Conservation (phyloP, 495 filamentous ascomycete genomes). For the Penicillium macrosclerotiorum region DNA sequence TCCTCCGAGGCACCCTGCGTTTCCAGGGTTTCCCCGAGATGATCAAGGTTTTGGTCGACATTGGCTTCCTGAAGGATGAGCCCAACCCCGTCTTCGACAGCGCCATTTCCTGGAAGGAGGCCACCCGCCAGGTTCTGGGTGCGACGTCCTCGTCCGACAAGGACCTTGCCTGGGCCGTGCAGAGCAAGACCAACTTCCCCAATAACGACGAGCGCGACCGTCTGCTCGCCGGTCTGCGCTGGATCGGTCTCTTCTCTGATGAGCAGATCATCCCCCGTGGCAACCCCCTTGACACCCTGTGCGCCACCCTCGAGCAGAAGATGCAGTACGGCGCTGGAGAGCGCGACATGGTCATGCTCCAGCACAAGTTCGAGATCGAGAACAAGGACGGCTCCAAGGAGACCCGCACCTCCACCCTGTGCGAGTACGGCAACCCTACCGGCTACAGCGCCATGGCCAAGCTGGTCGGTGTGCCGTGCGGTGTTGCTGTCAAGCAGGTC, state of each 20-base stretch:
- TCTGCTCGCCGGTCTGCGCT: slow-evolving; percentile 73
- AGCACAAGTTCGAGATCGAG: slow-evolving; percentile 93
- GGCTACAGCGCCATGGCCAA: slow-evolving; percentile 92
- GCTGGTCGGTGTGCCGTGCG: slow-evolving; percentile 65
- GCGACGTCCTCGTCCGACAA: slow-evolving; percentile 58
- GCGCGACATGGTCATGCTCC: slow-evolving; percentile 83
- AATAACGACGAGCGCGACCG: slow-evolving; percentile 69
- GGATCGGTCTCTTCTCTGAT: slow-evolving; percentile 86
- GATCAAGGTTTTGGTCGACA: slow-evolving; percentile 80
- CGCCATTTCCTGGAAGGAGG: slow-evolving; percentile 74
- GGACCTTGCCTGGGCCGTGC: slow-evolving; percentile 70
- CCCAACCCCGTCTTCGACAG: slow-evolving; percentile 57
- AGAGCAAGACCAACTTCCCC: slow-evolving; percentile 70
- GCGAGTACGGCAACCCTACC: slow-evolving; percentile 79
- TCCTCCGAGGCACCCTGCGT: slow-evolving; percentile 69
- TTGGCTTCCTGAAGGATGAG: slow-evolving; percentile 76
- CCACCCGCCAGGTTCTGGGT: slow-evolving; percentile 69
- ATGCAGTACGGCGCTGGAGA: slow-evolving; percentile 84
- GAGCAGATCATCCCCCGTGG: slow-evolving; percentile 67
- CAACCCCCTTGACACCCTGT: slow-evolving; percentile 87
- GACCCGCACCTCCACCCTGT: slow-evolving; percentile 75
- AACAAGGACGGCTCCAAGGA: slow-evolving; percentile 71
- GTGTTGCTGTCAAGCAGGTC: slow-evolving; percentile 72
- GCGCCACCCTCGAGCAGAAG: slow-evolving; percentile 85
- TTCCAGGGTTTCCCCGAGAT: slow-evolving; percentile 88